A percentile compares a stretch with the other conserved stretches of the same genome.
Evolutionary conservation across 208 protist species (phyloP).

Genomic region (Wallacemonas rigidus): DNA sequence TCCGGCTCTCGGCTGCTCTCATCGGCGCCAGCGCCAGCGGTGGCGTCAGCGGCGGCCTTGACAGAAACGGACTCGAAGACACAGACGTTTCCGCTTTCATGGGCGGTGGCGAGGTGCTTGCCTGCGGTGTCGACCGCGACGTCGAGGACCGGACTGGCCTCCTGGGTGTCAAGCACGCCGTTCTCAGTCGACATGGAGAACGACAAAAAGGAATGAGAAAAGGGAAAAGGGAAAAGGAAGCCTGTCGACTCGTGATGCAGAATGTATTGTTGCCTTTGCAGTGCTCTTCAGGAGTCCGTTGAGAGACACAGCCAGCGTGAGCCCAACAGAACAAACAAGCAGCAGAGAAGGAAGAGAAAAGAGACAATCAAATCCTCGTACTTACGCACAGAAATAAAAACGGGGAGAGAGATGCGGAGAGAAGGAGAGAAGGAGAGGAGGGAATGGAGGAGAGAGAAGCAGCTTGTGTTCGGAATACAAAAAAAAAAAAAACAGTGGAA

Average conservation of each 20-base stretch:
- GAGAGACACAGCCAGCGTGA: background rate
- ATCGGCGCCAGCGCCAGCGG: background rate
- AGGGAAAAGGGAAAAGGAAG: slow-evolving; percentile 16
- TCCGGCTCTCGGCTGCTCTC: slow-evolving; percentile 16
- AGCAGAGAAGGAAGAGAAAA: background rate
- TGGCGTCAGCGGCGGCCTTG: background rate
- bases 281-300: too few relatives aligned
- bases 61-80: slow-evolving; percentile 38
- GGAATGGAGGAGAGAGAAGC: too few relatives aligned
- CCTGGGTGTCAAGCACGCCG: slow-evolving; percentile 64
- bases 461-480: background rate
- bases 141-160: slow-evolving; percentile 63
- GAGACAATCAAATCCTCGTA: background rate
- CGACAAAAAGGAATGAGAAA: background rate
- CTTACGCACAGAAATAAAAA: background rate
- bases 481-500: slow-evolving; percentile 8
- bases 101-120: slow-evolving; percentile 59
- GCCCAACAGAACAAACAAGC: background rate
- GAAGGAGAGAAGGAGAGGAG: too few relatives aligned
- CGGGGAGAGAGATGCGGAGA: too few relatives aligned
- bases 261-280: too few relatives aligned
- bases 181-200: slow-evolving; percentile 19
- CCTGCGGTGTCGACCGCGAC: slow-evolving; percentile 66
- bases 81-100: slow-evolving; percentile 67
- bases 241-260: too few relatives aligned